Conservation (phyloP, 2,329 filamentous ascomycete species). For the Cladophialophora immunda region DNA sequence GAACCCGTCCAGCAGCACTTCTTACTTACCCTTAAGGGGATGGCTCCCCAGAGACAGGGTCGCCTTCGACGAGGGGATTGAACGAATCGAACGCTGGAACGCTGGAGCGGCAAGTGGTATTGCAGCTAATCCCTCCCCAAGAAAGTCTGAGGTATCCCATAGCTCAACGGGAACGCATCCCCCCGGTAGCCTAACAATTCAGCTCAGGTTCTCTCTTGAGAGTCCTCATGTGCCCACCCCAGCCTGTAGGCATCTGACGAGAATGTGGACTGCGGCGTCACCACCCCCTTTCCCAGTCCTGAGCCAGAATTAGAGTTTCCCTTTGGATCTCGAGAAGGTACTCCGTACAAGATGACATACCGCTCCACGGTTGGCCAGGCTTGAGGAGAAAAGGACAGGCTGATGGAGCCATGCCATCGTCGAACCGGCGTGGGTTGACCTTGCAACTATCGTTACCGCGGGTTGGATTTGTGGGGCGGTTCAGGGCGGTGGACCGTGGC, state of each 20-base stretch:
- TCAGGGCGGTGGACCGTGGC: neutral
- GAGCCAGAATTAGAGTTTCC: constrained; percentile 5
- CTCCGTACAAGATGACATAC: neutral
- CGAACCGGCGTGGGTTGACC: constrained; percentile 1
- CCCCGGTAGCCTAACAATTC: constrained; percentile 24
- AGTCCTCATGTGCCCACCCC: neutral
- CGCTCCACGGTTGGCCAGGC: neutral
- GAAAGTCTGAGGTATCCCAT: constrained; percentile 11
- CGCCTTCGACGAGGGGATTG: neutral
- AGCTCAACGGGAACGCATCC: constrained; percentile 21
- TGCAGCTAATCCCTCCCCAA: constrained; percentile 3
- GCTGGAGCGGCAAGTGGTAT: constrained; percentile 3
- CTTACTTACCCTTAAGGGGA: constrained; percentile 1
- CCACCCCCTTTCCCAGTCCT: neutral
- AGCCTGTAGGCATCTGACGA: neutral
- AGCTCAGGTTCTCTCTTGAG: neutral
- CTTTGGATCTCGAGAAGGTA: neutral
- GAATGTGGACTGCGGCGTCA: neutral
- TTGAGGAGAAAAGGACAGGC: neutral
- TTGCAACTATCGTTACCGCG: neutral
- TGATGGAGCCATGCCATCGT: neutral
- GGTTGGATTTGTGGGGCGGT: neutral
- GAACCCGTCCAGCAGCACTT: constrained; percentile 10
- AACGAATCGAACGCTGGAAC: constrained; percentile 3
- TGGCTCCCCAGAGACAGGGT: neutral